Percentiles rank a stretch among this genome's conserved stretches.
phyloP scores from a whole-genome alignment of 495 filamentous ascomycete species.

The Geoglossum glabrum region DNA sequence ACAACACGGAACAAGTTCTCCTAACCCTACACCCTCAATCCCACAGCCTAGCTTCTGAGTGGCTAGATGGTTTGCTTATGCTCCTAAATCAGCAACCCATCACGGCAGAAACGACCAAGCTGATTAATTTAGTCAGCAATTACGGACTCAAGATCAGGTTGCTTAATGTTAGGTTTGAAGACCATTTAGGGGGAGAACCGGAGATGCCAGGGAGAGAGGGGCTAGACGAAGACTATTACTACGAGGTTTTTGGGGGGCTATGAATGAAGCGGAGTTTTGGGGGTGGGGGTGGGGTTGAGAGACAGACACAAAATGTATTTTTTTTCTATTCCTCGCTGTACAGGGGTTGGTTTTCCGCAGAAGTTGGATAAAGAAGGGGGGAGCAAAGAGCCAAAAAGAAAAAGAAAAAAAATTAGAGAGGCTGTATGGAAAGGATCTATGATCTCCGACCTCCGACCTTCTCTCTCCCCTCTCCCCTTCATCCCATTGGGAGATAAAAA shows the following conservation, averaged over 20 bases:
- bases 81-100: constrained; percentile 74
- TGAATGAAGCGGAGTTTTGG: no score
- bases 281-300: no score
- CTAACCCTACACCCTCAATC: constrained; percentile 65
- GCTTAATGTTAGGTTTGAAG: constrained; percentile 79
- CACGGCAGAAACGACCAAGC: constrained; percentile 81
- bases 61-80: constrained; percentile 92
- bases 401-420: no score
- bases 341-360: no score
- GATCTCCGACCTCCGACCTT: no score
- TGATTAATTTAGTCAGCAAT: constrained; percentile 65
- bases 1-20: constrained; percentile 34
- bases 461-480: no score
- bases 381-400: no score
- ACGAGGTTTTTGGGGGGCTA: constrained; percentile 1
- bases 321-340: no score
- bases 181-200: background rate
- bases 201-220: constrained; percentile 2
- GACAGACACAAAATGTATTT: background rate
- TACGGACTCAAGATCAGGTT: constrained; percentile 87
- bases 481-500: no score
- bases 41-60: constrained; percentile 77
- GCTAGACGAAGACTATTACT: constrained; percentile 1
- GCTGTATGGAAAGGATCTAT: no score
- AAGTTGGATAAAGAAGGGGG: no score